Evolutionary conservation across 495 filamentous ascomycete genomes (phyloP).

Genomic region (Aspergillus wentii): DNA sequence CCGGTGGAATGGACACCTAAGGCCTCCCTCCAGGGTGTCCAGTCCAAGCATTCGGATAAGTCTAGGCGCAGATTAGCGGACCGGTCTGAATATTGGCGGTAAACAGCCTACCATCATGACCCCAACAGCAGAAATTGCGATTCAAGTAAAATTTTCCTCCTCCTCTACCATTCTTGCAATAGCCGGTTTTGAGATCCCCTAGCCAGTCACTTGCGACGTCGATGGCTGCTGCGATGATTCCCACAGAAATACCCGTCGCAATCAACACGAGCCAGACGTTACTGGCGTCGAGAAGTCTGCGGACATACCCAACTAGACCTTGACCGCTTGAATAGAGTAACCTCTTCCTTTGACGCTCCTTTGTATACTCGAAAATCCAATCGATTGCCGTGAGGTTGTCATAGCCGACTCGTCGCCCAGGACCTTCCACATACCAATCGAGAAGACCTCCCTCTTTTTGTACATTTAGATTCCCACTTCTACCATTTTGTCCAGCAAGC

Average conservation of each 20-base stretch:
- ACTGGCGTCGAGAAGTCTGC: slow-evolving; percentile 71
- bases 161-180: slow-evolving; percentile 66
- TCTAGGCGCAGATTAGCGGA: slow-evolving; percentile 31
- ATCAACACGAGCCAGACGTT: slow-evolving; percentile 91
- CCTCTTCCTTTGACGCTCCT: slow-evolving; percentile 83
- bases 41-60: slow-evolving; percentile 70
- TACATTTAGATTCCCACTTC: slow-evolving; percentile 32
- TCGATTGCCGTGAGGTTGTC: slow-evolving; percentile 97
- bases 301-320: slow-evolving; percentile 67
- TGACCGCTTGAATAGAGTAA: slow-evolving; percentile 64
- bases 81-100: background rate
- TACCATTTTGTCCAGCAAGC: slow-evolving; percentile 17
- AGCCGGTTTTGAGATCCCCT: slow-evolving; percentile 89
- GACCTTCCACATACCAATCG: slow-evolving; percentile 91
- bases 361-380: slow-evolving; percentile 99
- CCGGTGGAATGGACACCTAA: slow-evolving; percentile 58
- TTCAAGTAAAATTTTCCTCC: slow-evolving; percentile 89
- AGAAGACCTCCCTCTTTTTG: slow-evolving; percentile 62
- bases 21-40: slow-evolving; percentile 79
- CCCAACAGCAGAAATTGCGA: slow-evolving; percentile 86
- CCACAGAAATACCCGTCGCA: slow-evolving; percentile 71
- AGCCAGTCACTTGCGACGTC: slow-evolving; percentile 94
- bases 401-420: slow-evolving; percentile 87
- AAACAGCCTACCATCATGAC: slow-evolving; percentile 61
- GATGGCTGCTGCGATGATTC: slow-evolving; percentile 79